phyloP scores from a whole-genome alignment of 192 early-diverging fungal species.

The Backusella luteola region DNA sequence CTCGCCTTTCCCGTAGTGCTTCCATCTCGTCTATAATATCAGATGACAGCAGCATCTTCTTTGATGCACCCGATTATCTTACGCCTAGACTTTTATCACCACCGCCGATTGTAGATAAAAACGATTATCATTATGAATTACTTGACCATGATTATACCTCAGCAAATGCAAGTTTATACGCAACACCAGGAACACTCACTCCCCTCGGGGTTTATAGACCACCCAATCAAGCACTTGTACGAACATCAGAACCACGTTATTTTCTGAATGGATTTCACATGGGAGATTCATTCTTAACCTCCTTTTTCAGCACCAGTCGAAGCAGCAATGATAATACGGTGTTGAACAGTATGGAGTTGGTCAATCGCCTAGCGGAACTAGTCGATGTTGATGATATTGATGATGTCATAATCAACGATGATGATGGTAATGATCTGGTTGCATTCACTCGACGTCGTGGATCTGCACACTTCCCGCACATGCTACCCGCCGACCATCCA shows the following conservation, averaged over 20 bases:
- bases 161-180: background rate
- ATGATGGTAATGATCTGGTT: background rate
- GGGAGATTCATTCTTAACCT: conserved; percentile 26
- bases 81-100: background rate
- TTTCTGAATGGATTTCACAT: conserved; percentile 24
- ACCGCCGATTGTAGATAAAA: background rate
- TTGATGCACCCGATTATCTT: conserved; percentile 7
- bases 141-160: background rate
- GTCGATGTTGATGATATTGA: background rate
- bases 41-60: conserved; percentile 5
- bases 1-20: background rate
- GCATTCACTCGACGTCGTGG: background rate
- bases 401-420: background rate
- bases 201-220: background rate
- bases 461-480: conserved; percentile 26
- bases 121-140: background rate
- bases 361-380: background rate
- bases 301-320: background rate
- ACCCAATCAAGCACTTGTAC: background rate
- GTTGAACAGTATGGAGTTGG: background rate
- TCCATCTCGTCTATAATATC: conserved; percentile 10
- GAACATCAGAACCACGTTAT: conserved; percentile 9
- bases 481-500: conserved; percentile 24
- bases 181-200: conserved; percentile 3
- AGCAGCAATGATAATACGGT: background rate